Percentiles rank a stretch among this genome's conserved stretches.
These are phyloP conservation scores for Leccinum ochraceum DNA, from an alignment of 768 basidiomycete genomes.

Conservation along the genomic window DNA sequence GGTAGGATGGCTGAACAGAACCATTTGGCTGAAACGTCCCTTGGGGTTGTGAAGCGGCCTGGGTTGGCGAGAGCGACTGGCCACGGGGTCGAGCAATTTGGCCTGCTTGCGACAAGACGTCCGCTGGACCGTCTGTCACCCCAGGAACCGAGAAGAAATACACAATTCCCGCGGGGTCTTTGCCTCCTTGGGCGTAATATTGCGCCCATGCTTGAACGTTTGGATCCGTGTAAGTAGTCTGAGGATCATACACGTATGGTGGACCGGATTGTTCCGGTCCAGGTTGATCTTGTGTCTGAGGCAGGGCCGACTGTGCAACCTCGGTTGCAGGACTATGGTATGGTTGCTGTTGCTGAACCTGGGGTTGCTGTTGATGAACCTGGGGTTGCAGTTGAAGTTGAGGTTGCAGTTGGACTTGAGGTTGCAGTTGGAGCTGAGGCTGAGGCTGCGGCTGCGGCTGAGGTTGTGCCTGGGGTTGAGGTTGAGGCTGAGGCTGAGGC, in stretches of 20 bases:
- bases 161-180: conserved; percentile 69
- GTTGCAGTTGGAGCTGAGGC: conserved; percentile 31
- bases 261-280: conserved; percentile 37
- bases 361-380: conserved; percentile 31
- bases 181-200: conserved; percentile 82
- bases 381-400: conserved; percentile 32
- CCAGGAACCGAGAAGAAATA: conserved; percentile 83
- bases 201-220: conserved; percentile 87
- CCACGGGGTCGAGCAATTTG: conserved; percentile 14
- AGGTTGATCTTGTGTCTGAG: conserved; percentile 17
- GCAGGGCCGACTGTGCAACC: conserved; percentile 8
- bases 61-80: conserved; percentile 18
- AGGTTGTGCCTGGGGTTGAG: conserved; percentile 17
- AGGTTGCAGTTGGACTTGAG: conserved; percentile 38
- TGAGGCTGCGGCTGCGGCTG: conserved; percentile 32
- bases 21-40: conserved; percentile 13
- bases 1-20: conserved; percentile 17
- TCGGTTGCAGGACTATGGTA: conserved; percentile 15
- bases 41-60: conserved; percentile 22
- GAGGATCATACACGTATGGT: conserved; percentile 62
- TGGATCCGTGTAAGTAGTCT: conserved; percentile 67
- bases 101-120: conserved; percentile 9
- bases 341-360: conserved; percentile 32
- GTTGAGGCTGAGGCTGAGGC: conserved; percentile 19
- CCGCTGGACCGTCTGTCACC: conserved; percentile 48